phyloP scores from a whole-genome alignment of 1,139 yeast genomes.

The Pichiaceae sp. region DNA sequence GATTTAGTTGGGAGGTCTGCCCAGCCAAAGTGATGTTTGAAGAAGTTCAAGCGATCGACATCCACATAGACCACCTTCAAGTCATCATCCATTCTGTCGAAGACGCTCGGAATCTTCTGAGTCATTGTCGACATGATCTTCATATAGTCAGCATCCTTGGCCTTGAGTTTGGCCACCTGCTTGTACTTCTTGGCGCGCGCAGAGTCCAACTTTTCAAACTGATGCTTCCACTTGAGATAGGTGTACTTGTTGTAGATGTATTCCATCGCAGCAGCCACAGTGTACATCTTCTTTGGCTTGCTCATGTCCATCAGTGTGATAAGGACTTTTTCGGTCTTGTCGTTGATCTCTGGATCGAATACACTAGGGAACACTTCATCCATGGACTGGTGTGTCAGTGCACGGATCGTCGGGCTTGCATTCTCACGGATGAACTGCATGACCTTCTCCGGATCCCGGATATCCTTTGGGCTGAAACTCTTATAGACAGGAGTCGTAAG shows the following conservation, averaged over 20 bases:
- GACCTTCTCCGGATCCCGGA: constrained; percentile 41
- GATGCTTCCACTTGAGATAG: constrained; percentile 19
- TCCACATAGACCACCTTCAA: constrained; percentile 48
- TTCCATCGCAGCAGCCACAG: constrained; percentile 24
- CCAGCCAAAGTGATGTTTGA: constrained; percentile 33
- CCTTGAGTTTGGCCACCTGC: constrained; percentile 35
- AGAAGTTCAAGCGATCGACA: constrained; percentile 29
- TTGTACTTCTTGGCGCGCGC: constrained; percentile 36
- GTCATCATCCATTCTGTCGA: constrained; percentile 32
- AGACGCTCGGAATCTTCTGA: constrained; percentile 31
- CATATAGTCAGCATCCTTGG: constrained; percentile 31
- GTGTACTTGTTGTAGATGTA: constrained; percentile 44
- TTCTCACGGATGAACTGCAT: constrained; percentile 39
- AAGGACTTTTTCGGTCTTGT: constrained; percentile 36
- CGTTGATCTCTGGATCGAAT: constrained; percentile 11
- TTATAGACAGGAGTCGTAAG: constrained; percentile 45
- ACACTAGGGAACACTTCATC: constrained; percentile 29
- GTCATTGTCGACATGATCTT: constrained; percentile 40
- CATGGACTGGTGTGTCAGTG: constrained; percentile 35
- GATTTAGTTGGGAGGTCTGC: constrained; percentile 25
- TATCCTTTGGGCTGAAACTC: constrained; percentile 55
- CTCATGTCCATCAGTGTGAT: constrained; percentile 43
- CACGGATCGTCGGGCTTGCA: constrained; percentile 43
- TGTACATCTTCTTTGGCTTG: constrained; percentile 30
- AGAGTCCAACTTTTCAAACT: constrained; percentile 30